phyloP scores from a whole-genome alignment of 2,329 filamentous ascomycete species.

The Trichoderma atrobrunneum region DNA sequence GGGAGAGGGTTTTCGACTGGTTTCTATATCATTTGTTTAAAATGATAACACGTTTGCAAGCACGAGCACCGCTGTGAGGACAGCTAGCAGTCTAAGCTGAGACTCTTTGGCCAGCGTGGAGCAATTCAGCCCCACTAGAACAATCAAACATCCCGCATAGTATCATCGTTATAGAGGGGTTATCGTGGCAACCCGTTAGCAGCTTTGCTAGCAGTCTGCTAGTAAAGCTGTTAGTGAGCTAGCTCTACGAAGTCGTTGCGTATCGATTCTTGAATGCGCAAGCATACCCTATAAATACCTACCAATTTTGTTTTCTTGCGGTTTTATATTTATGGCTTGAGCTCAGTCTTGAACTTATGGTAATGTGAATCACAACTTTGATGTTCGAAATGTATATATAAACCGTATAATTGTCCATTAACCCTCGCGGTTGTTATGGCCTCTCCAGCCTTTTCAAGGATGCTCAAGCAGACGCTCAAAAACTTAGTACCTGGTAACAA shows the following conservation, averaged over 20 bases:
- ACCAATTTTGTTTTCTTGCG: background rate
- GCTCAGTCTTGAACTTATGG: background rate
- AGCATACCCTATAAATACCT: background rate
- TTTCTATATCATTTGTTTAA: background rate
- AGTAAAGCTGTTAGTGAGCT: background rate
- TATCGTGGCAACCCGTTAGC: background rate
- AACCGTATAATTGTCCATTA: background rate
- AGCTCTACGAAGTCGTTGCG: background rate
- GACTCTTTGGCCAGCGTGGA: background rate
- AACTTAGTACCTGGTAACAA: background rate
- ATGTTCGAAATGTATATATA: background rate
- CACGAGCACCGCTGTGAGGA: background rate
- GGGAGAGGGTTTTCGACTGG: background rate
- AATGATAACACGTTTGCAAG: slow-evolving; percentile 1
- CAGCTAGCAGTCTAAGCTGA: slow-evolving; percentile 5
- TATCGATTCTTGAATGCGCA: background rate
- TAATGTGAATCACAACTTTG: background rate
- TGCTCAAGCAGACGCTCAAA: background rate
- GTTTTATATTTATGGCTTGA: background rate
- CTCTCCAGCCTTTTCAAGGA: background rate
- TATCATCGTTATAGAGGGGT: background rate
- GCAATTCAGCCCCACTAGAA: background rate
- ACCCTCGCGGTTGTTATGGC: background rate
- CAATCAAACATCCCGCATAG: background rate
- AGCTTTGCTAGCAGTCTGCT: background rate